These are phyloP conservation scores for Trifolium pratense DNA, from an alignment of 306 rosid species.

Conservation along the genomic window DNA sequence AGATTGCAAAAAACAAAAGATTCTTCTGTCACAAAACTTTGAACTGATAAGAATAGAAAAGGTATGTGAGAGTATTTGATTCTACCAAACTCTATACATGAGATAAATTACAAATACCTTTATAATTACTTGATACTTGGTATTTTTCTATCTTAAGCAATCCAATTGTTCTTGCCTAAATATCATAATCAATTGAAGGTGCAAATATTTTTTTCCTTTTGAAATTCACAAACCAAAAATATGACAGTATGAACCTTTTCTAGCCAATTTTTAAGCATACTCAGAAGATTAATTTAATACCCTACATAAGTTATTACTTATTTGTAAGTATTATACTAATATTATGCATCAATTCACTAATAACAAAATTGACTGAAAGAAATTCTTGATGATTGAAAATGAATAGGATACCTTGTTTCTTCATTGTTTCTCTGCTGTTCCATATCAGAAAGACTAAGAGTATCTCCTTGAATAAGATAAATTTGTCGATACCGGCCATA, in stretches of 20 bases:
- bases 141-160: conserved; percentile 27
- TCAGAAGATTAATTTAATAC: background rate
- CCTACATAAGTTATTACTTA: background rate
- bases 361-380: conserved; percentile 21
- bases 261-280: conserved; percentile 22
- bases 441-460: conserved; percentile 59
- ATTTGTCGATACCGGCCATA: conserved; percentile 72
- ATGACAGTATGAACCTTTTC: conserved; percentile 4
- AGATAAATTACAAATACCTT: conserved; percentile 12
- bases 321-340: background rate
- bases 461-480: conserved; percentile 57
- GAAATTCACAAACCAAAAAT: conserved; percentile 1
- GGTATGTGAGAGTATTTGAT: conserved; percentile 16
- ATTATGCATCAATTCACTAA: background rate
- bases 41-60: conserved; percentile 9
- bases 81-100: conserved; percentile 15
- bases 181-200: conserved; percentile 10
- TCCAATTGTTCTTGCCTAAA: background rate
- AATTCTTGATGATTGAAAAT: conserved; percentile 38
- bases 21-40: conserved; percentile 21
- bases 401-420: conserved; percentile 77
- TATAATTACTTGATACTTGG: conserved; percentile 15
- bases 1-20: conserved; percentile 18
- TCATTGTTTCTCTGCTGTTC: conserved; percentile 76
- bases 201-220: background rate